A percentile compares a stretch with the other conserved stretches of the same genome.
These are phyloP conservation scores for Echinochloa phyllopogon DNA, from an alignment of 176 grass and related monocot genomes.

Conservation along the genomic window DNA sequence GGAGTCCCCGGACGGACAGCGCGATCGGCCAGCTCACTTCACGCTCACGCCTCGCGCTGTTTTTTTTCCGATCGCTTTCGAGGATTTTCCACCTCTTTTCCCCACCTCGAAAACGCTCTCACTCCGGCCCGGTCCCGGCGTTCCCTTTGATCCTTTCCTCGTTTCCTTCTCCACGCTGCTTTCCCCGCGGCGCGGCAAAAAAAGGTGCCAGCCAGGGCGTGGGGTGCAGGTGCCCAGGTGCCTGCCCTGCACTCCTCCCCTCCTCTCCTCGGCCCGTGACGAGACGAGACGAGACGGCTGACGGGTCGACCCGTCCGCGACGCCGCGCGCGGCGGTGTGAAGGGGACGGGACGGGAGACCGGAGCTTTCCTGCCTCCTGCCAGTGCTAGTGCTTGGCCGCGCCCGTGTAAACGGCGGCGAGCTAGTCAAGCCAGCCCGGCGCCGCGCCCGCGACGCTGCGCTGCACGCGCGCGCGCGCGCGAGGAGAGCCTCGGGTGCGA, in stretches of 20 bases:
- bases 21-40: neutral
- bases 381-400: neutral
- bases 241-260: neutral
- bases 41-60: neutral
- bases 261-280: neutral
- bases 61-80: neutral
- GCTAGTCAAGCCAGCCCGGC: neutral
- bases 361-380: neutral
- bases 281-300: neutral
- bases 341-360: neutral
- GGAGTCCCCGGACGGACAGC: neutral
- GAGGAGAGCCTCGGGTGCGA: too few relatives aligned
- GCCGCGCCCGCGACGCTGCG: neutral
- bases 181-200: neutral
- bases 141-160: neutral
- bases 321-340: neutral
- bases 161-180: neutral
- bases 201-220: neutral
- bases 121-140: constrained; percentile 18
- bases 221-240: neutral
- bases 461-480: neutral
- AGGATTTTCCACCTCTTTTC: neutral
- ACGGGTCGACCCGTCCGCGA: neutral
- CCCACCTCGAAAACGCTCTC: too few relatives aligned
- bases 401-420: constrained; percentile 15